Conservation (phyloP, 768 basidiomycete species). For the Trametes cingulata region DNA sequence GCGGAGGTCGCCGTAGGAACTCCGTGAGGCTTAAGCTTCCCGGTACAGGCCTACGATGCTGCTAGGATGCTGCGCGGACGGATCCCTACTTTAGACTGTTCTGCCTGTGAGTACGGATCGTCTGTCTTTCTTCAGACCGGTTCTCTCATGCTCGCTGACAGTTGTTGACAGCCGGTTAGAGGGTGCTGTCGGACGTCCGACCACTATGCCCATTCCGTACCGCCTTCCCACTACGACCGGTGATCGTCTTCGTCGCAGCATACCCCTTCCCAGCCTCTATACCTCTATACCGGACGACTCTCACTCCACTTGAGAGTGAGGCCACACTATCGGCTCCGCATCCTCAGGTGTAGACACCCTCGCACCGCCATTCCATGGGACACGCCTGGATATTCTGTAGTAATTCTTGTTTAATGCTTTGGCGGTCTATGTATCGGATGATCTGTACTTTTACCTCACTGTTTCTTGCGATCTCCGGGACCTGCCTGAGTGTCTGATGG, state of each 20-base stretch:
- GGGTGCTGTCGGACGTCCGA: neutral
- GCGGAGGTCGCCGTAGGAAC: slow-evolving; percentile 59
- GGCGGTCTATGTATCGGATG: slow-evolving; percentile 21
- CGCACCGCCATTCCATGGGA: slow-evolving; percentile 11
- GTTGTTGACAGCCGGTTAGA: neutral
- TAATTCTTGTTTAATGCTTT: slow-evolving; percentile 21
- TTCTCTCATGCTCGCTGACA: slow-evolving; percentile 5
- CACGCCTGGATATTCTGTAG: slow-evolving; percentile 20
- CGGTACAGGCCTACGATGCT: slow-evolving; percentile 56
- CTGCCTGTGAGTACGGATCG: slow-evolving; percentile 12
- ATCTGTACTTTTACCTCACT: slow-evolving; percentile 22
- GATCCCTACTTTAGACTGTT: neutral
- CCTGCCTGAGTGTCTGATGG: slow-evolving; percentile 6
- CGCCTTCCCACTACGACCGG: slow-evolving; percentile 13
- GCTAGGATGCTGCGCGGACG: slow-evolving; percentile 39
- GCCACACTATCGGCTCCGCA: slow-evolving; percentile 3
- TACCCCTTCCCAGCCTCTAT: slow-evolving; percentile 22
- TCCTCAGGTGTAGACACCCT: slow-evolving; percentile 9
- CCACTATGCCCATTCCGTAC: neutral
- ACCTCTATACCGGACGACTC: slow-evolving; percentile 15
- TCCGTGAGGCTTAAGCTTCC: slow-evolving; percentile 65
- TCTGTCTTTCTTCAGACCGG: neutral
- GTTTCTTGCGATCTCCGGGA: slow-evolving; percentile 9
- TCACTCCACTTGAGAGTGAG: slow-evolving; percentile 22
- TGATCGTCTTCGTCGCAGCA: slow-evolving; percentile 17